Conservation (phyloP, 169 alveolate genomes). For the Hammondia hammondi region DNA sequence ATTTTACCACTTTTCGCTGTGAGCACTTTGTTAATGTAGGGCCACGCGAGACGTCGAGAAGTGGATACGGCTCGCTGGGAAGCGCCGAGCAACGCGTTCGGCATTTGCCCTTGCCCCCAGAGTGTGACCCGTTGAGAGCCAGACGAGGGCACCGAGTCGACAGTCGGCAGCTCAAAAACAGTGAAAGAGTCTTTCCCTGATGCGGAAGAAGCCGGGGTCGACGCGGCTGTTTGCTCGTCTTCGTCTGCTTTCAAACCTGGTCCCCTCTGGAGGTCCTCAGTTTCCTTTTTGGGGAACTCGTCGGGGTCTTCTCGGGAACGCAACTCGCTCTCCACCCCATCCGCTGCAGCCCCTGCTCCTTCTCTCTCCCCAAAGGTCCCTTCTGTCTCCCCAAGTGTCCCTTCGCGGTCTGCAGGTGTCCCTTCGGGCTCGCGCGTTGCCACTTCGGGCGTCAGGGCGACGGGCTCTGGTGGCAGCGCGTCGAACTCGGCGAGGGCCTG, state of each 20-base stretch:
- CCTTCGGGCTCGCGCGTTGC: too few relatives aligned
- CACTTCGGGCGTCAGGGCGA: too few relatives aligned
- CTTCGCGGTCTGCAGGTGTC: too few relatives aligned
- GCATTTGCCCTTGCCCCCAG: conserved; percentile 13
- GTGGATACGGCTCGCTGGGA: background rate
- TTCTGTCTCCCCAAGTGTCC: too few relatives aligned
- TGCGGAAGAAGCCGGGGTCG: background rate
- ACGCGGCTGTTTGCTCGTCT: background rate
- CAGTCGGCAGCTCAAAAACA: background rate
- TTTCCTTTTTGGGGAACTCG: too few relatives aligned
- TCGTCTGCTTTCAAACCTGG: background rate
- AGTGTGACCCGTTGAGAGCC: too few relatives aligned
- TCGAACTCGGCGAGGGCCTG: background rate
- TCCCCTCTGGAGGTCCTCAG: too few relatives aligned
- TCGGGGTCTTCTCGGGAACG: too few relatives aligned
- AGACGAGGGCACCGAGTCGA: background rate
- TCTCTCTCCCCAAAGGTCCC: too few relatives aligned
- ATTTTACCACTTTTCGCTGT: background rate
- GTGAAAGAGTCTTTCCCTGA: background rate
- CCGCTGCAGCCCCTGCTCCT: too few relatives aligned
- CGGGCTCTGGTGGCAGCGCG: background rate
- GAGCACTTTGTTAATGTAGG: background rate
- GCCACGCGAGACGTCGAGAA: background rate
- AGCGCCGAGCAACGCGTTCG: background rate
- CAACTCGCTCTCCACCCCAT: too few relatives aligned